These are phyloP conservation scores for Eragrostis tef DNA, from an alignment of 202 grass and related monocot genomes.

Conservation along the genomic window DNA sequence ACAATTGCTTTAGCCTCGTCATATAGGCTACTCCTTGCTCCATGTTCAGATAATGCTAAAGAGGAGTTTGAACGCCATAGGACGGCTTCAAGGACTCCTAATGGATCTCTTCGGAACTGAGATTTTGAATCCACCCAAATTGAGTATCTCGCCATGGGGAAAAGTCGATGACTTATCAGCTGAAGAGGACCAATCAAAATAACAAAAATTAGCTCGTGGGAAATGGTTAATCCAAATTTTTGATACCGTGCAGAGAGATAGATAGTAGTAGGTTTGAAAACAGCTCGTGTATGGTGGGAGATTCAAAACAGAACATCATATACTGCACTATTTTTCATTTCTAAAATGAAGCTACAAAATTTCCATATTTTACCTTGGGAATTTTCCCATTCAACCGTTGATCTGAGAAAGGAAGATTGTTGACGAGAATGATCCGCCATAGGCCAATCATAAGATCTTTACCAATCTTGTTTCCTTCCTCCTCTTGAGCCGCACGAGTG, in stretches of 20 bases:
- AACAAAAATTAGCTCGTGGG: conserved; percentile 26
- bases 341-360: not conserved
- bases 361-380: conserved; percentile 70
- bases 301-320: conserved; percentile 1
- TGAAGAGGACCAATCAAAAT: conserved; percentile 51
- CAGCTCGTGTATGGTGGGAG: not conserved
- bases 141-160: conserved; percentile 80
- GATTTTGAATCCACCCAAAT: conserved; percentile 99
- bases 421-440: conserved; percentile 82
- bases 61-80: conserved; percentile 86
- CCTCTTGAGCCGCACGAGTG: conserved; percentile 64
- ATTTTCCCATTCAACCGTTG: conserved; percentile 96
- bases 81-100: conserved; percentile 75
- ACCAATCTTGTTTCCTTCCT: conserved; percentile 73
- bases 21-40: conserved; percentile 80
- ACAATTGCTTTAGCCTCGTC: conserved; percentile 88
- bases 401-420: conserved; percentile 85
- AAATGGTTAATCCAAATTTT: not conserved
- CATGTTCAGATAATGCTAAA: conserved; percentile 91
- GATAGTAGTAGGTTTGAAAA: not conserved
- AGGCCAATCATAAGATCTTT: conserved; percentile 67
- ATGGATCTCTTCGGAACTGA: conserved; percentile 80
- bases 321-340: not conserved
- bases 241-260: not conserved
- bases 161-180: conserved; percentile 91